Conservation (phyloP, 75 land plant species). For the Adiantum capillusveneris region DNA sequence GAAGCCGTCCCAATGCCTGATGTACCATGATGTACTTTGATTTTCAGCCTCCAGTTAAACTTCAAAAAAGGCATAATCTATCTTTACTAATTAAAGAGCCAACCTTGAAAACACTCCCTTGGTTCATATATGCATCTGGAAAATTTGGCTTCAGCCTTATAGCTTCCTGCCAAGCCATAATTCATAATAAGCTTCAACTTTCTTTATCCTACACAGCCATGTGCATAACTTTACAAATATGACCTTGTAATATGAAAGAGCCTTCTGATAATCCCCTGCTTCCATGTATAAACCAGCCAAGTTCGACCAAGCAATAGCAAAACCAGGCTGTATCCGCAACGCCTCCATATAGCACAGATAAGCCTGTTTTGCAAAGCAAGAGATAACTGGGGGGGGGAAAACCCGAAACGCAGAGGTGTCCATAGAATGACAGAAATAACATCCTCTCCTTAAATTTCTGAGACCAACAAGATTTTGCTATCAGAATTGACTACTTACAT, state of each 20-base stretch:
- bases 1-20: constrained; percentile 86
- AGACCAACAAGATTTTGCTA: no score
- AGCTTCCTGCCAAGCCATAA: constrained; percentile 60
- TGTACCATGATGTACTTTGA: no score
- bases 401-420: no score
- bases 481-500: constrained; percentile 39
- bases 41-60: no score
- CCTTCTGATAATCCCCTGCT: constrained; percentile 74
- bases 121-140: constrained; percentile 83
- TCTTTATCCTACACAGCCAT: no score
- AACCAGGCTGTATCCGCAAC: constrained; percentile 74
- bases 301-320: constrained; percentile 99
- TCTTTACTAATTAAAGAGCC: constrained; percentile 7
- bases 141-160: constrained; percentile 72
- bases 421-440: no score
- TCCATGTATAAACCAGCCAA: constrained; percentile 93
- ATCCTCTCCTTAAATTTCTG: no score
- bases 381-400: no score
- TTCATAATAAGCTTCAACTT: neutral
- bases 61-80: no score
- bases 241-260: constrained; percentile 84
- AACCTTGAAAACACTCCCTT: constrained; percentile 94
- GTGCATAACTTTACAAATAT: neutral
- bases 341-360: constrained; percentile 90
- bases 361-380: no score